Evolutionary conservation across 305 asterid species (phyloP).

Genomic region (Solanum aculeatissimum): DNA sequence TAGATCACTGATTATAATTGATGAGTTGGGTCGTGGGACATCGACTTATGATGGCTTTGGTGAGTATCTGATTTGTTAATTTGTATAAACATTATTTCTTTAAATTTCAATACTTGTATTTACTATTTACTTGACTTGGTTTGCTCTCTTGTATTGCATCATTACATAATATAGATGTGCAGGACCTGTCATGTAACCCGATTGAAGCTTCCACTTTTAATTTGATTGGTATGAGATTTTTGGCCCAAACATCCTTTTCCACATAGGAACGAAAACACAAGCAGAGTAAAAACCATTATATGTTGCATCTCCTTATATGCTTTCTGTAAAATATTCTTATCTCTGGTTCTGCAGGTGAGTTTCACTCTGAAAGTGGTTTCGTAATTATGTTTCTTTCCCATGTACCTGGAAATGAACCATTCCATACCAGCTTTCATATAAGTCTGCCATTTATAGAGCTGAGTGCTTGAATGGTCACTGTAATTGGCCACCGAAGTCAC

Average conservation of each 20-base stretch:
- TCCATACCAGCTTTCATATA: not conserved
- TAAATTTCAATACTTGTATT: not conserved
- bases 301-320: not conserved
- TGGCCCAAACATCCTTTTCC: not conserved
- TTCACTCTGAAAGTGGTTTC: not conserved
- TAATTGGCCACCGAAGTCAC: too few relatives aligned
- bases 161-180: not conserved
- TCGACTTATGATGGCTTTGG: slow-evolving; percentile 99
- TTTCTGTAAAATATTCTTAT: not conserved
- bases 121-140: not conserved
- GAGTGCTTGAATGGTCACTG: too few relatives aligned
- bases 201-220: not conserved
- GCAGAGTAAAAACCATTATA: not conserved
- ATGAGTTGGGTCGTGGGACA: slow-evolving; percentile 98
- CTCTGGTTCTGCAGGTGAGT: not conserved
- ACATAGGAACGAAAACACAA: not conserved
- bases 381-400: not conserved
- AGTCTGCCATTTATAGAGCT: not conserved
- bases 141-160: not conserved
- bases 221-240: not conserved
- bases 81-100: not conserved
- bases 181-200: not conserved
- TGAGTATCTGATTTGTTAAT: slow-evolving; percentile 25
- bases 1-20: slow-evolving; percentile 80
- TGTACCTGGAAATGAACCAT: too few relatives aligned